phyloP scores from a whole-genome alignment of 768 basidiomycete species.

The Tephrocybe sp. region DNA sequence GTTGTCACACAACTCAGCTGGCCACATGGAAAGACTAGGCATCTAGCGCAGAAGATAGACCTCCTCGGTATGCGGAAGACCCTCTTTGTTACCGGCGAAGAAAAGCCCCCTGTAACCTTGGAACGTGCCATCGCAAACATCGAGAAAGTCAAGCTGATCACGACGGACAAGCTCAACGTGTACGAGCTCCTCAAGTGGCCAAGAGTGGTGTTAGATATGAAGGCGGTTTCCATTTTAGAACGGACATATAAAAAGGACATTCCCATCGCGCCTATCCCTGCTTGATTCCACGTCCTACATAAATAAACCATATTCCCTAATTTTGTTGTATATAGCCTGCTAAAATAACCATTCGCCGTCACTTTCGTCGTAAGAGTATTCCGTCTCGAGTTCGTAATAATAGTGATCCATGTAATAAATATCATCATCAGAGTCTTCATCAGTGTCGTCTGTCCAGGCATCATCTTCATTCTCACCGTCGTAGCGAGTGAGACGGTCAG shows the following conservation, averaged over 20 bases:
- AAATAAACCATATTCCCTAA: neutral
- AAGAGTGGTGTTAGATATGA: conserved; percentile 76
- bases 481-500: no score
- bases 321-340: neutral
- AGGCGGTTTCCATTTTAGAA: conserved; percentile 81
- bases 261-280: conserved; percentile 18
- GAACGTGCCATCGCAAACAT: conserved; percentile 70
- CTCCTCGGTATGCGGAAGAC: conserved; percentile 69
- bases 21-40: conserved; percentile 72
- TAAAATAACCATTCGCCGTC: neutral
- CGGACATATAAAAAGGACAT: conserved; percentile 53
- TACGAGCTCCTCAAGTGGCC: conserved; percentile 87
- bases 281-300: neutral
- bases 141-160: conserved; percentile 60
- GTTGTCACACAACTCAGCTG: conserved; percentile 73
- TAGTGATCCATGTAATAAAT: no score
- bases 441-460: no score
- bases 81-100: conserved; percentile 72
- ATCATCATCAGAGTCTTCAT: no score
- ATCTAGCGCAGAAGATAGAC: conserved; percentile 61
- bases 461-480: no score
- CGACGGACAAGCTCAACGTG: conserved; percentile 67
- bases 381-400: no score
- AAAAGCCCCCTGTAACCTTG: conserved; percentile 53
- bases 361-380: neutral